Evolutionary conservation across 129 eudicot species (phyloP).

Genomic region (Lactuca saligna): DNA sequence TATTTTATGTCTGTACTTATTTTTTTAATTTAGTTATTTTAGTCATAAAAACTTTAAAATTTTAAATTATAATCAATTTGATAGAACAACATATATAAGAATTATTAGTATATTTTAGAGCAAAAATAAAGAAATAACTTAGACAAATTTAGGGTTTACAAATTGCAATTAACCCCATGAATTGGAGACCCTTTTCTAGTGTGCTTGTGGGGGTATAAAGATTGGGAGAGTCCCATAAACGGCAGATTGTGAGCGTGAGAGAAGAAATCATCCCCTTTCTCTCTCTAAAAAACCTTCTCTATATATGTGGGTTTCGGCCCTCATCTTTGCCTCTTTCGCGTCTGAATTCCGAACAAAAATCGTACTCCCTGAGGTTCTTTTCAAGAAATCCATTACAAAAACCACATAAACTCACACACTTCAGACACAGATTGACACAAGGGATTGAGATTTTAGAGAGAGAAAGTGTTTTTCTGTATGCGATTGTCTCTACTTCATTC

Average conservation of each 20-base stretch:
- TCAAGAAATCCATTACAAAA: conserved; percentile 14
- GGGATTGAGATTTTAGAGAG: conserved; percentile 28
- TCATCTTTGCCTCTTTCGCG: conserved; percentile 38
- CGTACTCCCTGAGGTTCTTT: background rate
- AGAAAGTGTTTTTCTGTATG: conserved; percentile 18
- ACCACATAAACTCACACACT: conserved; percentile 29
- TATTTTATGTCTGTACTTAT: too few relatives aligned
- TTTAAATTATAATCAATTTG: too few relatives aligned
- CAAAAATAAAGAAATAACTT: background rate
- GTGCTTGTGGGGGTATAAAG: conserved; percentile 9
- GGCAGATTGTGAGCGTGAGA: conserved; percentile 26
- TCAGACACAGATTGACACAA: conserved; percentile 4
- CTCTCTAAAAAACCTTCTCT: conserved; percentile 15
- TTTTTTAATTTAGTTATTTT: too few relatives aligned
- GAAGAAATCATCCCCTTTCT: conserved; percentile 13
- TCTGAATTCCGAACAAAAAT: conserved; percentile 23
- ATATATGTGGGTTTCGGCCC: conserved; percentile 40
- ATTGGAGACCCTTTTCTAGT: background rate
- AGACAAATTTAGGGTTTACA: conserved; percentile 6
- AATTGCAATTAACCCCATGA: conserved; percentile 6
- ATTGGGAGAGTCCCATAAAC: conserved; percentile 21
- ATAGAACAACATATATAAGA: too few relatives aligned
- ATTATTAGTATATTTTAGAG: too few relatives aligned
- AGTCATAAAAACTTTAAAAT: too few relatives aligned
- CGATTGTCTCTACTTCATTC: conserved; percentile 20